Conservation (phyloP, 352 stramenopile genomes). For the Globisporangium uncinulatum region DNA sequence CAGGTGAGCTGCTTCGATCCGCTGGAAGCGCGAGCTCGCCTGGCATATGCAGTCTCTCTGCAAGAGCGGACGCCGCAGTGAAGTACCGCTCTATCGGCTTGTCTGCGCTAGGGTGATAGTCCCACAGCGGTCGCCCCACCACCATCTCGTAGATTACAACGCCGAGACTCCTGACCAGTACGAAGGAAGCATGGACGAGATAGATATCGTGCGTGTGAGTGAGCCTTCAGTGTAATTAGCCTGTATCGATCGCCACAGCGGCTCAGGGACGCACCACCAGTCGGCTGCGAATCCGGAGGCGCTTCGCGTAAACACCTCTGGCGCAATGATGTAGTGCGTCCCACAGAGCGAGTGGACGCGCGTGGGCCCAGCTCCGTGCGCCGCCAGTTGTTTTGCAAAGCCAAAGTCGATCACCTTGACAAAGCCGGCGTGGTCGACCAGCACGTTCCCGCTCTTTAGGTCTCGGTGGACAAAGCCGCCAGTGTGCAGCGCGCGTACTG, state of each 20-base stretch:
- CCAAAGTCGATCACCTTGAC: conserved; percentile 75
- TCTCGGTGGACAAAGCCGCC: conserved; percentile 67
- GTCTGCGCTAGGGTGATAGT: conserved; percentile 38
- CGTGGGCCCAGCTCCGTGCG: not conserved
- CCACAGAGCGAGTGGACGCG: conserved; percentile 47
- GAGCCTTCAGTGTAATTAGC: not conserved
- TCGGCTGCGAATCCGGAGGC: conserved; percentile 35
- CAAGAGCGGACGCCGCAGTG: conserved; percentile 18
- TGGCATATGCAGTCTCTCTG: not conserved
- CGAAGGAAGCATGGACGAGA: no score
- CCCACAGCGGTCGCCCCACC: conserved; percentile 51
- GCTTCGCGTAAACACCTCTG: conserved; percentile 48
- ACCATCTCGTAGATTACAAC: conserved; percentile 80
- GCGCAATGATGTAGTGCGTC: conserved; percentile 74
- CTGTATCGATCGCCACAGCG: not conserved
- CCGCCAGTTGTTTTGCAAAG: conserved; percentile 33
- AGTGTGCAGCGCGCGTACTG: conserved; percentile 42
- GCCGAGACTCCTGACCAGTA: conserved; percentile 42
- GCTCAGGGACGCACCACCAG: conserved; percentile 59
- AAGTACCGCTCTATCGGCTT: conserved; percentile 28
- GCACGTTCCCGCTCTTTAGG: conserved; percentile 75
- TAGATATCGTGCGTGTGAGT: no score
- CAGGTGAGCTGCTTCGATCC: not conserved
- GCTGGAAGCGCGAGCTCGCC: not conserved
- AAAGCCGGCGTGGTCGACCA: conserved; percentile 36